Evolutionary conservation across 192 early-diverging fungal species (phyloP), one percentile per base, ranked within the genome.

Genomic region (Thamnidium elegans): DNA sequence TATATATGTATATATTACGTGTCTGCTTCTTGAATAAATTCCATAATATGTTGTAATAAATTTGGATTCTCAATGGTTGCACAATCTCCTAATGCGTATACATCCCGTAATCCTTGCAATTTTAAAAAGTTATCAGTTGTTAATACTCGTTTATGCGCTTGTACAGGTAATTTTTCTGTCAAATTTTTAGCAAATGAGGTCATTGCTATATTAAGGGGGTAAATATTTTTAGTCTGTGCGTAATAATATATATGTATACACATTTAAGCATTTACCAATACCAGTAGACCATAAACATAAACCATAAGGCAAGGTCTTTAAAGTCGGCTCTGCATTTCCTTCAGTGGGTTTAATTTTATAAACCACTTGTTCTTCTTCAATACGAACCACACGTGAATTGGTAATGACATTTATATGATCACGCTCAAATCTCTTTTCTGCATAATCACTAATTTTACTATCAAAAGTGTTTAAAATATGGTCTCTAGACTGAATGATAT

Each of bases 401-500:
- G 87, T 88, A 34, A 90, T 68, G 5, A 91, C 78, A 46, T 86
- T 78, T 46, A 91, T 82, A 45, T 83, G 73, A 2, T 89, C 81
- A 42, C 87, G 79, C 50, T 73, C 58, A 65, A 90, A 87, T 50
- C 83, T 75, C 34, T 84, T 73, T 65, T 91, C 89, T 1, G 87
- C 83, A 70, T 82, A 87, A 14, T 74, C 53, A 55, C 84, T 86
- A 43, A 91, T 91, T 45, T 78, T 80, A 46, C 73, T 67, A 45
- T 86, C 81, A 75, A 85, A 91, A 3, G 87, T 89, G 55, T 91
- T 91, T 6, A 91, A 65, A 50, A 91, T 87, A 67, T 91, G 89
- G 61, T 82, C 86, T 30, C 78, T 76, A 34, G 83, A 81, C 63
- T 91, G 88, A 46, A 91, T 86, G 19, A 91, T 81, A 19, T 68